A percentile compares a stretch with the other conserved stretches of the same genome.
Conservation (phyloP, 139 green algal genomes). For the Picocystis salinarum region DNA sequence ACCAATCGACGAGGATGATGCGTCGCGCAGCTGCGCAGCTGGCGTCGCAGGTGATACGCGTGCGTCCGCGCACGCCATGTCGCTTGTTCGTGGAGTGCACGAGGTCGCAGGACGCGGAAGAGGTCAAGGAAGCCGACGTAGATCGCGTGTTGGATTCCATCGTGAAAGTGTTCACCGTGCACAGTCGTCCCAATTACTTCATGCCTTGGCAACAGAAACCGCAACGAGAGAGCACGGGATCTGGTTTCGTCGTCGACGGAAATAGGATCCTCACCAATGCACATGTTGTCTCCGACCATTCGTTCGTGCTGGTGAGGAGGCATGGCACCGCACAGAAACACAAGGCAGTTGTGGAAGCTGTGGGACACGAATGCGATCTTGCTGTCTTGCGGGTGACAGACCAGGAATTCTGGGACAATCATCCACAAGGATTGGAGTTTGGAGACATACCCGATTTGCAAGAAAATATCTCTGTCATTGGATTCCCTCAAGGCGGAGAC, state of each 20-base stretch:
- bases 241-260: slow-evolving; percentile 41
- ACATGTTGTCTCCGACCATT: slow-evolving; percentile 45
- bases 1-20: too few species aligned
- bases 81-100: too few species aligned
- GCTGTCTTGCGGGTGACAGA: slow-evolving; percentile 19
- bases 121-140: too few species aligned
- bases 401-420: slow-evolving; percentile 25
- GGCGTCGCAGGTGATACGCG: too few species aligned
- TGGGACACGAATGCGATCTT: slow-evolving; percentile 47
- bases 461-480: slow-evolving; percentile 17
- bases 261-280: slow-evolving; percentile 54
- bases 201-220: slow-evolving; percentile 53
- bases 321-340: slow-evolving; percentile 25
- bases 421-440: slow-evolving; percentile 29
- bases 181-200: slow-evolving; percentile 33
- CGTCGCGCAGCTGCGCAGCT: too few species aligned
- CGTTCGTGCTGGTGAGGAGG: slow-evolving; percentile 44
- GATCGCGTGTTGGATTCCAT: slow-evolving; percentile 52
- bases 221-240: slow-evolving; percentile 34
- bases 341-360: slow-evolving; percentile 31
- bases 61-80: too few species aligned
- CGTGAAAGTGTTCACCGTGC: slow-evolving; percentile 50
- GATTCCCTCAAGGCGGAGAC: slow-evolving; percentile 36
- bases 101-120: too few species aligned
- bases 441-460: slow-evolving; percentile 32